phyloP scores from a whole-genome alignment of 2,329 filamentous ascomycete species.

The Ophiostoma piceae region DNA sequence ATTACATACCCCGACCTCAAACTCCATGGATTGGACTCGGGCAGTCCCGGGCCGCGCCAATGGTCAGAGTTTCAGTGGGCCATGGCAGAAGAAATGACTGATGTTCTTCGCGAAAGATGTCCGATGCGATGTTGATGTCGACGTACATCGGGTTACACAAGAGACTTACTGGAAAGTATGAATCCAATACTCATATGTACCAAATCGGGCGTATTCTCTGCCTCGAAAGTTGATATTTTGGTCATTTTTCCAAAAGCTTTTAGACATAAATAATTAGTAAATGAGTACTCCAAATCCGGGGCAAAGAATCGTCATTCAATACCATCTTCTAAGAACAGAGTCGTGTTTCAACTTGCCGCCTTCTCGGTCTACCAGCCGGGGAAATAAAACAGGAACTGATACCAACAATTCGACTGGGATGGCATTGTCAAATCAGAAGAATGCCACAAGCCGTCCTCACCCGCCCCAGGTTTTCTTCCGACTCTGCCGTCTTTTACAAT shows the following conservation, averaged over 20 bases:
- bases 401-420: background rate
- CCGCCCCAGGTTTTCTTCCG: slow-evolving; percentile 3
- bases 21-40: background rate
- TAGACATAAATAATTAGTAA: background rate
- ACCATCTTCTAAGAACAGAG: background rate
- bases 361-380: slow-evolving; percentile 10
- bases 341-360: background rate
- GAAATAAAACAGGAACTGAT: background rate
- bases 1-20: background rate
- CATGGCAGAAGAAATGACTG: background rate
- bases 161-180: background rate
- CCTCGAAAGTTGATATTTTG: background rate
- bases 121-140: slow-evolving; percentile 2
- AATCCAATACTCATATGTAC: background rate
- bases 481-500: background rate
- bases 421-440: background rate
- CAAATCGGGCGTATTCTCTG: background rate
- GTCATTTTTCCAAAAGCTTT: background rate
- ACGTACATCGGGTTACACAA: background rate
- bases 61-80: background rate
- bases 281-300: background rate
- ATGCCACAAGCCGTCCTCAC: background rate
- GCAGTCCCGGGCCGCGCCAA: slow-evolving; percentile 8
- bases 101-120: background rate
- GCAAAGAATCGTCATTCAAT: background rate